These are phyloP conservation scores for Gonium pectorale DNA, from an alignment of 139 green algal genomes.

Conservation along the genomic window DNA sequence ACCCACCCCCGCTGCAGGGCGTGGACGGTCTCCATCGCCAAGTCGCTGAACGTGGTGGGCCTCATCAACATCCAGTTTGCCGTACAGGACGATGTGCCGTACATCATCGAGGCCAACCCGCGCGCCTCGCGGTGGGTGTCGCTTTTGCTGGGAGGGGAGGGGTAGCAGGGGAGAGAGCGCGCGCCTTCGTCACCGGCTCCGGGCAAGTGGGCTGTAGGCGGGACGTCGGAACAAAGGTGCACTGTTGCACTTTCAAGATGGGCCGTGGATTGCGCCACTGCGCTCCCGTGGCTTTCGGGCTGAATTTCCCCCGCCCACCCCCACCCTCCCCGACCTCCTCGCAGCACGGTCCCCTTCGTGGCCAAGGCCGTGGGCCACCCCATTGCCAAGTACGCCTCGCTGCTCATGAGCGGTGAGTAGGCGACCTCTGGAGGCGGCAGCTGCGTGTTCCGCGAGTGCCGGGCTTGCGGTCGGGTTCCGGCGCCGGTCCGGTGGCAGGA, in stretches of 20 bases:
- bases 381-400: conserved; percentile 95
- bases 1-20: background rate
- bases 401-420: conserved; percentile 94
- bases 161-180: background rate
- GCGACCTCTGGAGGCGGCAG: no score
- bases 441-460: no score
- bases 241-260: no score
- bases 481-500: no score
- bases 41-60: conserved; percentile 92
- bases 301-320: background rate
- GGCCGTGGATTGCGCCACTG: no score
- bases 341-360: conserved; percentile 98
- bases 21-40: conserved; percentile 91
- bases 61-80: conserved; percentile 99
- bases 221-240: no score
- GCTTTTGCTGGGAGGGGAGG: background rate
- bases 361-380: conserved; percentile 98
- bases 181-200: no score
- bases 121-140: conserved; percentile 79
- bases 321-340: background rate
- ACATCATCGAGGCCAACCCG: conserved; percentile 99
- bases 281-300: no score
- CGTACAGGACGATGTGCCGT: conserved; percentile 86
- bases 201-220: no score
- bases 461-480: no score